These are phyloP conservation scores for Colletotrichum limetticola DNA, from an alignment of 2,329 filamentous ascomycete genomes.

Conservation along the genomic window DNA sequence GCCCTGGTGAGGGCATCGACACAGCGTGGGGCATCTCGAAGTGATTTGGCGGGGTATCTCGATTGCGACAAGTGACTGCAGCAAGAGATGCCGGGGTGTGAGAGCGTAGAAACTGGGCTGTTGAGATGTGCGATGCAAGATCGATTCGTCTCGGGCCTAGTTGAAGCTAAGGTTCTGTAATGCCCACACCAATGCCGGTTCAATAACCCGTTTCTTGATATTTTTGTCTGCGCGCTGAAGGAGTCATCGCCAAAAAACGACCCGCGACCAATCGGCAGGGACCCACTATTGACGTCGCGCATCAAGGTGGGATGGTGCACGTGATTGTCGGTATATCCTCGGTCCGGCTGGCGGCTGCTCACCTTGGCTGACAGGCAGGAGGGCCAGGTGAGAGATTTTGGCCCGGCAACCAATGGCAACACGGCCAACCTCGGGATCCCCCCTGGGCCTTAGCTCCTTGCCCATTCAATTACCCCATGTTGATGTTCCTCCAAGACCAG, in stretches of 20 bases:
- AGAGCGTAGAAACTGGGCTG: not conserved
- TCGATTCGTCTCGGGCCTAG: not conserved
- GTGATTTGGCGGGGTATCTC: conserved; percentile 29
- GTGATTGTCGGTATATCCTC: conserved; percentile 20
- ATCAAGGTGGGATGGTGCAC: conserved; percentile 23
- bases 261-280: not conserved
- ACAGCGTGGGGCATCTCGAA: conserved; percentile 78
- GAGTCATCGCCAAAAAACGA: conserved; percentile 32
- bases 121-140: not conserved
- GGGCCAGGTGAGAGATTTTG: conserved; percentile 2
- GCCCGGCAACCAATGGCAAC: conserved; percentile 37
- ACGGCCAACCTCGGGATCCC: conserved; percentile 35
- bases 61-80: conserved; percentile 1
- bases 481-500: conserved; percentile 32
- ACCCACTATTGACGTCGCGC: conserved; percentile 8
- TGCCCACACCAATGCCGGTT: conserved; percentile 4
- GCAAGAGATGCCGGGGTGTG: not conserved
- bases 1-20: conserved; percentile 77
- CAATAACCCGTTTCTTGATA: conserved; percentile 10
- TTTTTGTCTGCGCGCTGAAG: conserved; percentile 6
- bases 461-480: conserved; percentile 25
- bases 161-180: not conserved
- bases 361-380: not conserved
- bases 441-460: conserved; percentile 25
- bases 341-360: not conserved